Conservation (phyloP, 1,284 basidiomycete genomes). For the Marasmius fiardii region DNA sequence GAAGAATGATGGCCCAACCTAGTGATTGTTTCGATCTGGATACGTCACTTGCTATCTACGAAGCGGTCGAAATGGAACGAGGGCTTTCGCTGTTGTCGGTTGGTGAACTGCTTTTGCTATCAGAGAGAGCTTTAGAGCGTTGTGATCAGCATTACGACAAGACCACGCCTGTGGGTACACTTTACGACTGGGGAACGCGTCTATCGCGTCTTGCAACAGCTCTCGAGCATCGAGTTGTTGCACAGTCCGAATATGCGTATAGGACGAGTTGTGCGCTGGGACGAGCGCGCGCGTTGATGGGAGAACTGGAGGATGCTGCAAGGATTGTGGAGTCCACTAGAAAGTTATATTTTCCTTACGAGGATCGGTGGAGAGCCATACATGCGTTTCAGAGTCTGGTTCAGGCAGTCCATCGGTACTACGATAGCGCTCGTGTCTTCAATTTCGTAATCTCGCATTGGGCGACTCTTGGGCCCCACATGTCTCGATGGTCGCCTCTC, state of each 20-base stretch:
- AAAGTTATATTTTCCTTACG: constrained; percentile 15
- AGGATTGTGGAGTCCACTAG: constrained; percentile 22
- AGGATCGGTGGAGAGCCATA: constrained; percentile 22
- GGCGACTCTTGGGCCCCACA: constrained; percentile 31
- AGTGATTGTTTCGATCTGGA: constrained; percentile 28
- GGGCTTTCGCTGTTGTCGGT: constrained; percentile 17
- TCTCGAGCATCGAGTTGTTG: constrained; percentile 18
- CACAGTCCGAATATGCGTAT: constrained; percentile 16
- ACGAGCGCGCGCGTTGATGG: constrained; percentile 31
- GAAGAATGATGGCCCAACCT: constrained; percentile 1
- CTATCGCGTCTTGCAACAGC: constrained; percentile 30
- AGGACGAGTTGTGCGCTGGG: constrained; percentile 29
- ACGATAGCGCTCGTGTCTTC: constrained; percentile 35
- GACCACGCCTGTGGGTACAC: constrained; percentile 18
- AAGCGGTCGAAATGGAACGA: constrained; percentile 18
- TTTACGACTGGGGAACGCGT: constrained; percentile 36
- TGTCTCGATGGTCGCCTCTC: constrained; percentile 18
- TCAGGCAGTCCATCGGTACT: constrained; percentile 32
- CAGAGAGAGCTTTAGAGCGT: constrained; percentile 25
- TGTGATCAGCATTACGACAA: constrained; percentile 25
- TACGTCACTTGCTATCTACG: constrained; percentile 35
- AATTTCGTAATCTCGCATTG: constrained; percentile 44
- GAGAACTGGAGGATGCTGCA: constrained; percentile 32
- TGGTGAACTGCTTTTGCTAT: constrained; percentile 28
- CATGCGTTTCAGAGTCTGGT: constrained; percentile 39